phyloP scores from a whole-genome alignment of 1,284 basidiomycete genomes.

The Earliella scabrosa region DNA sequence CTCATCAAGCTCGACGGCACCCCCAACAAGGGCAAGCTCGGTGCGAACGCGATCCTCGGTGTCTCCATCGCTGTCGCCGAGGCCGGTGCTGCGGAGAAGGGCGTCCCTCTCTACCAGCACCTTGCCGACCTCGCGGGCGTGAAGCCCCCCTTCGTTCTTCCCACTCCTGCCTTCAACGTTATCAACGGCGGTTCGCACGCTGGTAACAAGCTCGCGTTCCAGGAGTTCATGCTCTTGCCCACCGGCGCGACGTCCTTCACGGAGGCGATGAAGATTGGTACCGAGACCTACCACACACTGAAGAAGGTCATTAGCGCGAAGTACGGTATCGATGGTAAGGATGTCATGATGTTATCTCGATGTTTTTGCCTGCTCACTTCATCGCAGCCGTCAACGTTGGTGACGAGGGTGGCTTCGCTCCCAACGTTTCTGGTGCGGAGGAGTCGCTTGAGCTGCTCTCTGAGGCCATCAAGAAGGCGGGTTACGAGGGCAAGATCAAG shows the following conservation, averaged over 20 bases:
- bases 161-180: slow-evolving; percentile 95
- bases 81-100: slow-evolving; percentile 94
- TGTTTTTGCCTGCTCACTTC: background rate
- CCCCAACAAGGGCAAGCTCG: slow-evolving; percentile 99
- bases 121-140: slow-evolving; percentile 94
- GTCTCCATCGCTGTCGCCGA: slow-evolving; percentile 96
- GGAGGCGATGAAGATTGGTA: slow-evolving; percentile 98
- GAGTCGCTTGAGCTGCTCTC: slow-evolving; percentile 96
- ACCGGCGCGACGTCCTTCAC: slow-evolving; percentile 92
- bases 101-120: slow-evolving; percentile 95
- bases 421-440: slow-evolving; percentile 96
- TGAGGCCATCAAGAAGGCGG: slow-evolving; percentile 97
- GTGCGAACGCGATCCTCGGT: slow-evolving; percentile 99
- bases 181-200: slow-evolving; percentile 99
- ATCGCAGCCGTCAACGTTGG: slow-evolving; percentile 95
- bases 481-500: slow-evolving; percentile 98
- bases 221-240: slow-evolving; percentile 99
- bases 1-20: slow-evolving; percentile 98
- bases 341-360: no score
- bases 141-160: slow-evolving; percentile 92
- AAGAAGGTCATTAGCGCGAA: slow-evolving; percentile 99
- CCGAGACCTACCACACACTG: slow-evolving; percentile 97
- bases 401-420: slow-evolving; percentile 99
- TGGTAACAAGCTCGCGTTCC: slow-evolving; percentile 99
- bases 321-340: slow-evolving; percentile 96